These are phyloP conservation scores for Furcasterigmium sp. DNA, from an alignment of 2,329 filamentous ascomycete genomes.

Conservation along the genomic window DNA sequence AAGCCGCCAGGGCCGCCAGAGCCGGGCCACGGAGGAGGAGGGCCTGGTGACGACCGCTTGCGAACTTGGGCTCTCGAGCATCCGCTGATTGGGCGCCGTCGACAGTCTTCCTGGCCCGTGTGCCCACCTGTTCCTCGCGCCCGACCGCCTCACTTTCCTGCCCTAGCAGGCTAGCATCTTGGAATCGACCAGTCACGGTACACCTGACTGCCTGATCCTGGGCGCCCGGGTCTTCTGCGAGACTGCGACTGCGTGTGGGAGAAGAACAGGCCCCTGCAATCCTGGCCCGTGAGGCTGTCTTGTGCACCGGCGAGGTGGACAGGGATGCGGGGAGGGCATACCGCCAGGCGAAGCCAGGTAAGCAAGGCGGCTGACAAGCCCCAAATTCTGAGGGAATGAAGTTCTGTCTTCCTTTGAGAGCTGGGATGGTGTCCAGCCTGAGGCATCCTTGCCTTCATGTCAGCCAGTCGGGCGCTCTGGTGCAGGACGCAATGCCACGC, in stretches of 20 bases:
- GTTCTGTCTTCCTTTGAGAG: background rate
- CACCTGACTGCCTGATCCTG: background rate
- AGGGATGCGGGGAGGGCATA: background rate
- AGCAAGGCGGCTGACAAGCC: background rate
- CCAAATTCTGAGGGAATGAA: background rate
- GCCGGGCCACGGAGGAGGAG: background rate
- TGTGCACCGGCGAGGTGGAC: background rate
- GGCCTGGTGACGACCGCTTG: background rate
- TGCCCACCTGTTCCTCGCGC: background rate
- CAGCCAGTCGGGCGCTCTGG: conserved; percentile 1
- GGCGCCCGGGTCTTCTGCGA: background rate
- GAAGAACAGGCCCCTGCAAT: background rate
- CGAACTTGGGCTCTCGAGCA: too few species aligned
- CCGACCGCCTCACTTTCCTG: background rate
- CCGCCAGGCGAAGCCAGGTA: background rate
- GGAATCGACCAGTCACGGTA: too few species aligned
- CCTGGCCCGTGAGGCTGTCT: background rate
- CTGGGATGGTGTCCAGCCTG: background rate
- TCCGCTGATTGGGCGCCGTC: background rate
- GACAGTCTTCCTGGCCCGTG: background rate
- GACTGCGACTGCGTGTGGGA: too few species aligned
- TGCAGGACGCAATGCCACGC: conserved; percentile 1
- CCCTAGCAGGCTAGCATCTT: background rate
- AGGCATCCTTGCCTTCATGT: conserved; percentile 9
- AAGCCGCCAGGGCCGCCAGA: background rate